Base-by-base conservation (phyloP, 257 asterid genomes). In the Plantago ovata region DNA sequence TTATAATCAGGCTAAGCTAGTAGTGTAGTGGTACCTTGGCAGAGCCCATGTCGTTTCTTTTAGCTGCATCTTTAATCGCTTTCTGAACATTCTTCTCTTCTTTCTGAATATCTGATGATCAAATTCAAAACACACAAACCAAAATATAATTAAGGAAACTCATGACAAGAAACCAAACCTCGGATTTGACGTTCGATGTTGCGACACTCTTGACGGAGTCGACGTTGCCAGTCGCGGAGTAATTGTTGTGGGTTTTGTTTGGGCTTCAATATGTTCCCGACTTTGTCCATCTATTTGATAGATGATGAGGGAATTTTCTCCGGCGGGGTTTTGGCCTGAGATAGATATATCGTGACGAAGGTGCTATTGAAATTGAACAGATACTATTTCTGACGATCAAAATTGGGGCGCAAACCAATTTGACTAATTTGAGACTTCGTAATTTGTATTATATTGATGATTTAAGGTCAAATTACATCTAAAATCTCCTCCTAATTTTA, bases 61-160 rank as follows among this genome's bases (percentile, higher is more conserved):
- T 93, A 12, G 97, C 97, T 22, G 97, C 95, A 67, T 85, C 98
- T 69, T 82, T 86, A 75, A 93, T 89, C 44, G 98, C 91, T 77
- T 89, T 86, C 79, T 93, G 98, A 60, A 88, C 97, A 72, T 45
- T 79, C 72, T 86, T 92, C 78, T 88, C 98, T 74, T 88, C 98
- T 68, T 84, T 89, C 76, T 93, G 94, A 69, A 88, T 89, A 79
- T 93, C 98, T 88, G 70, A 75, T 48, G 64, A 74, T 49, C 39
- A 42, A 60, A 18, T 53, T 47, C 4, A 54, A 58, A 12, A 13
- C 21, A 63, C 21, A 16, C 45, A 0, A 24, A 42, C 19, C 8
- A 40, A 28, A 60, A 22, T 9, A 21, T 13, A 20, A 52, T 45
- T n/a, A 56, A 15, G 54, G 1, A 11, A 39, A 10, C 4, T 15